phyloP scores from a whole-genome alignment of 306 rosid species.

The Quercus robur region DNA sequence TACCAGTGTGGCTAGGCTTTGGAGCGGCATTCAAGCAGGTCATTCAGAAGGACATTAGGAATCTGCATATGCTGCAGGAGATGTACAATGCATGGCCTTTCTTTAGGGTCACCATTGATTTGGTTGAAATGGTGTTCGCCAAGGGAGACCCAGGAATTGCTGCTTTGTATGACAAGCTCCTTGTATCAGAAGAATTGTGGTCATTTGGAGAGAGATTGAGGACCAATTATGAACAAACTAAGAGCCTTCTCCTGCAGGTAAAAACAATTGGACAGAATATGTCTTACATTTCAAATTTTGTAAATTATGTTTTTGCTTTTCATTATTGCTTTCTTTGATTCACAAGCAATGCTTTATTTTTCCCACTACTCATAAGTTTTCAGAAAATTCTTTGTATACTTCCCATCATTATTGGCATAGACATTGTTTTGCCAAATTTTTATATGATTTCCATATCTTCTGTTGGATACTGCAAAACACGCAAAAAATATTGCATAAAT shows the following conservation, averaged over 20 bases:
- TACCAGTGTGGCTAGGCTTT: constrained; percentile 97
- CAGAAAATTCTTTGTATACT: background rate
- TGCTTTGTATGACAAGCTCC: constrained; percentile 72
- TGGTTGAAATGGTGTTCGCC: constrained; percentile 99
- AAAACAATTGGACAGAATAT: background rate
- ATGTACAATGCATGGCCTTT: constrained; percentile 97
- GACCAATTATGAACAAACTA: constrained; percentile 71
- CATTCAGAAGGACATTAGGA: constrained; percentile 64
- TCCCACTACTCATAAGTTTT: background rate
- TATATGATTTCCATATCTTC: background rate
- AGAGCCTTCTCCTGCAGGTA: constrained; percentile 78
- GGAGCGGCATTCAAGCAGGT: constrained; percentile 71
- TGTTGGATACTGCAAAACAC: background rate
- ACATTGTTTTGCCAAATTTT: background rate
- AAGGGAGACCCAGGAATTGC: constrained; percentile 94
- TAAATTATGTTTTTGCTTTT: background rate
- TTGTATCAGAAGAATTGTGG: constrained; percentile 84
- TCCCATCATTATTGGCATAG: background rate
- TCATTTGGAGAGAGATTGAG: constrained; percentile 74
- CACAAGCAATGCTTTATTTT: background rate
- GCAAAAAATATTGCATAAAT: background rate
- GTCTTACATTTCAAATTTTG: background rate
- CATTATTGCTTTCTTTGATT: background rate
- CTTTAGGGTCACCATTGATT: constrained; percentile 92
- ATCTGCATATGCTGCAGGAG: constrained; percentile 73